phyloP scores from a whole-genome alignment of 2,329 filamentous ascomycete species.

The Aspergillus brunneoviolaceus region DNA sequence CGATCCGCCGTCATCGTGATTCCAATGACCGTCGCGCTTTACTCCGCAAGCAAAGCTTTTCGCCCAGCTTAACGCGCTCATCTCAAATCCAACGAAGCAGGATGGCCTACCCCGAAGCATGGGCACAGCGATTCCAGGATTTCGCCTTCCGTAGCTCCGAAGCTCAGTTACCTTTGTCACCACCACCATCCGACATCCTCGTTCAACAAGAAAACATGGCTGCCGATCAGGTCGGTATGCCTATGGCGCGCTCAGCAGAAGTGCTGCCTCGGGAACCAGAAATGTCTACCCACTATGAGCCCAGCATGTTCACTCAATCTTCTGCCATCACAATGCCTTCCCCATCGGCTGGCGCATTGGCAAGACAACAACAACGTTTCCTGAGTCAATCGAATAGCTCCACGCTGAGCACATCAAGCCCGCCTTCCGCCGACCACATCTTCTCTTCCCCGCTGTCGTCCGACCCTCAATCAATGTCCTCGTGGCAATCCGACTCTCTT shows the following conservation, averaged over 20 bases:
- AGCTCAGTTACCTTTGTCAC: slow-evolving; percentile 45
- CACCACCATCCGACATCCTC: slow-evolving; percentile 47
- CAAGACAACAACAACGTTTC: slow-evolving; percentile 35
- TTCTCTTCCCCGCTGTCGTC: slow-evolving; percentile 42
- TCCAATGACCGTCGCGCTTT: slow-evolving; percentile 40
- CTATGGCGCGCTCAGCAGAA: slow-evolving; percentile 41
- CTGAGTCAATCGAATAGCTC: slow-evolving; percentile 31
- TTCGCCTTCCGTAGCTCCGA: slow-evolving; percentile 51
- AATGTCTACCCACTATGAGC: slow-evolving; percentile 34
- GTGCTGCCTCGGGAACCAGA: slow-evolving; percentile 26
- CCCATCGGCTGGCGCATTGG: slow-evolving; percentile 28
- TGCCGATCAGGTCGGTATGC: slow-evolving; percentile 28
- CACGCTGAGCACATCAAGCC: slow-evolving; percentile 33
- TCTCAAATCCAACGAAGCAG: slow-evolving; percentile 47
- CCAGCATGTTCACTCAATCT: slow-evolving; percentile 34
- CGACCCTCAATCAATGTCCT: slow-evolving; percentile 39
- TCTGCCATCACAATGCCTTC: slow-evolving; percentile 37
- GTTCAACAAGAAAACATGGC: slow-evolving; percentile 40
- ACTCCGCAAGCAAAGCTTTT: slow-evolving; percentile 45
- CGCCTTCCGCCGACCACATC: slow-evolving; percentile 40
- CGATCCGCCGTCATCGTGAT: slow-evolving; percentile 41
- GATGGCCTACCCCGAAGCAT: slow-evolving; percentile 47
- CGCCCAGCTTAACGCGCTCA: slow-evolving; percentile 56
- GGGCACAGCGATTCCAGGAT: slow-evolving; percentile 56
- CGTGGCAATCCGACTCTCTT: slow-evolving; percentile 44